Evolutionary conservation across 345 rosid genomes (phyloP).

Genomic region (Linum tenue): DNA sequence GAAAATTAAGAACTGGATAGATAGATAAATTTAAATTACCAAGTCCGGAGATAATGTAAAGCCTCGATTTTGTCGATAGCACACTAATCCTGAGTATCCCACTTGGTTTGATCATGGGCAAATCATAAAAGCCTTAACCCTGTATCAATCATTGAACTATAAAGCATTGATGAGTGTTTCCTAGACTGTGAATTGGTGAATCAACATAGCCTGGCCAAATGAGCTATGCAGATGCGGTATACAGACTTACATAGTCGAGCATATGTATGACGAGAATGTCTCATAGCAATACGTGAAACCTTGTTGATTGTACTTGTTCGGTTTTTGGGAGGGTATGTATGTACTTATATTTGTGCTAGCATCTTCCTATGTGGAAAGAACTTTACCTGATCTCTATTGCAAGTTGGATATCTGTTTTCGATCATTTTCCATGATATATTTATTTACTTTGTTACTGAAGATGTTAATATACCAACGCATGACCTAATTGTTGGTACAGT

Average conservation of each 20-base stretch:
- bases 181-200: too few species aligned
- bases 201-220: too few species aligned
- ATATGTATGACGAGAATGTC: not conserved
- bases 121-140: too few species aligned
- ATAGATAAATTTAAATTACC: too few species aligned
- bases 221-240: not conserved
- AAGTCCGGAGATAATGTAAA: too few species aligned
- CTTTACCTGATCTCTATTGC: not conserved
- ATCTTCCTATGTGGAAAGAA: not conserved
- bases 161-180: too few species aligned
- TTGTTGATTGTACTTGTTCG: not conserved
- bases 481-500: conserved; percentile 32
- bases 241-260: not conserved
- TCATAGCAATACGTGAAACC: not conserved
- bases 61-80: too few species aligned
- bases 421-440: not conserved
- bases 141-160: too few species aligned
- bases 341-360: not conserved
- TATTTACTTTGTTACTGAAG: not conserved
- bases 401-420: not conserved
- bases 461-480: not conserved
- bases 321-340: not conserved
- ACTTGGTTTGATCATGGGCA: too few species aligned
- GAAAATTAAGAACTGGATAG: too few species aligned
- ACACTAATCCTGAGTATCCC: too few species aligned